Evolutionary conservation across 2,329 filamentous ascomycete species (phyloP).

Genomic region (Diaporthe destruens): DNA sequence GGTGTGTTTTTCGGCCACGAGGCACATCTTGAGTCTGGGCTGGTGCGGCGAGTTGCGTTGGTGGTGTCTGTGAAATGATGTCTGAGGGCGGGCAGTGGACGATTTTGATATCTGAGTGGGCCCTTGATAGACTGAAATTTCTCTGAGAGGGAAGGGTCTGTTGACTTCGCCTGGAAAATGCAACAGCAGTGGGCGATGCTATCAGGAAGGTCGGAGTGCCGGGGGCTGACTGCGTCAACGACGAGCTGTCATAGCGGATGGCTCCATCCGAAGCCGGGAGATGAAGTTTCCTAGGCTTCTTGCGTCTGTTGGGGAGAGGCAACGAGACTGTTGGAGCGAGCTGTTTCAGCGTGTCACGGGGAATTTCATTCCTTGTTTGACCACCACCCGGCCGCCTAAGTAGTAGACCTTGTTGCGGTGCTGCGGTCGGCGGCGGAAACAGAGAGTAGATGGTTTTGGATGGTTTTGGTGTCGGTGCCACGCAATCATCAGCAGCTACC

Average conservation of each 20-base stretch:
- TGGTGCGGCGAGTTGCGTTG: background rate
- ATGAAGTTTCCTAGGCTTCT: conserved; percentile 30
- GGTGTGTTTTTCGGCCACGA: conserved; percentile 2
- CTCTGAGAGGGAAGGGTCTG: conserved; percentile 19
- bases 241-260: conserved; percentile 33
- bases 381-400: background rate
- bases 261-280: conserved; percentile 30
- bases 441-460: conserved; percentile 39
- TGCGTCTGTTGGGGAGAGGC: conserved; percentile 17
- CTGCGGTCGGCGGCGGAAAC: conserved; percentile 33
- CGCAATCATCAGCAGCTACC: conserved; percentile 37
- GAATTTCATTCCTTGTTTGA: background rate
- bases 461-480: conserved; percentile 48
- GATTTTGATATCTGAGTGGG: background rate
- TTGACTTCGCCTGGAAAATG: conserved; percentile 24
- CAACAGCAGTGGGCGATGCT: conserved; percentile 4
- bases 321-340: background rate
- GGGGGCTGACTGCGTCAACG: conserved; percentile 25
- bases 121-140: conserved; percentile 15
- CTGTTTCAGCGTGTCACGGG: conserved; percentile 1
- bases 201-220: conserved; percentile 8
- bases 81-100: background rate
- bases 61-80: background rate
- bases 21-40: background rate
- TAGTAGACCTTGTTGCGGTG: background rate